Conservation (phyloP, 2,329 filamentous ascomycete species). For the Trichoderma arundinaceum region DNA sequence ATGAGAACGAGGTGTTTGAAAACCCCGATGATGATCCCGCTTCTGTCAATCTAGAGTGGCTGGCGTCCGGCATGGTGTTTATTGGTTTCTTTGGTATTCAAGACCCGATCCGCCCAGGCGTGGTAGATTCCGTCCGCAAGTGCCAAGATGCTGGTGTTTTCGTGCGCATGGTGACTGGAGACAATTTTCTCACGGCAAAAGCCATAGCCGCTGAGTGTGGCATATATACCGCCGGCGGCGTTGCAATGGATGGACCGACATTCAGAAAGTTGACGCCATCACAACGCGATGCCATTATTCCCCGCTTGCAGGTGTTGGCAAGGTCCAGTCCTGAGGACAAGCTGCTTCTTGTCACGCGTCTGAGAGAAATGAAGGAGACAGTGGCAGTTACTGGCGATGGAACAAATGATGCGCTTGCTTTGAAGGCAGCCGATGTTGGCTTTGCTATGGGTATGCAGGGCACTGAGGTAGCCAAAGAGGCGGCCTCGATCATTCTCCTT, state of each 20-base stretch:
- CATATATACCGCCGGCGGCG: constrained; percentile 64
- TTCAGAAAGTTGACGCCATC: constrained; percentile 63
- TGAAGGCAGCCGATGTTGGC: constrained; percentile 70
- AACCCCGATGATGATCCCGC: constrained; percentile 46
- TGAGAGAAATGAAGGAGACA: constrained; percentile 69
- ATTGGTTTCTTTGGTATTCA: constrained; percentile 65
- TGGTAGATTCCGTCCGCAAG: constrained; percentile 64
- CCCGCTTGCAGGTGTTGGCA: constrained; percentile 69
- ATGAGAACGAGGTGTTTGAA: constrained; percentile 69
- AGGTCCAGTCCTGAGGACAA: constrained; percentile 74
- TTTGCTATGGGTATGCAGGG: constrained; percentile 72
- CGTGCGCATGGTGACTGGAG: constrained; percentile 67
- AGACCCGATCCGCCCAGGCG: constrained; percentile 68
- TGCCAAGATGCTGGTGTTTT: constrained; percentile 69
- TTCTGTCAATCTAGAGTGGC: constrained; percentile 46
- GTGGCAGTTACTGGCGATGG: constrained; percentile 71
- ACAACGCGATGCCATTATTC: constrained; percentile 57
- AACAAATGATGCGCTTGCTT: constrained; percentile 68
- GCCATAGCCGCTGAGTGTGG: constrained; percentile 52
- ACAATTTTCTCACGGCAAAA: constrained; percentile 52
- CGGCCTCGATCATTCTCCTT: constrained; percentile 68
- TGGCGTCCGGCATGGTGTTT: constrained; percentile 55
- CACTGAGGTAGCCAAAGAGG: constrained; percentile 70
- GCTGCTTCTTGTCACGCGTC: constrained; percentile 65
- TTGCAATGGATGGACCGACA: constrained; percentile 61